These are phyloP conservation scores for Parastagonospora avenae DNA, from an alignment of 2,329 filamentous ascomycete species.

Conservation along the genomic window DNA sequence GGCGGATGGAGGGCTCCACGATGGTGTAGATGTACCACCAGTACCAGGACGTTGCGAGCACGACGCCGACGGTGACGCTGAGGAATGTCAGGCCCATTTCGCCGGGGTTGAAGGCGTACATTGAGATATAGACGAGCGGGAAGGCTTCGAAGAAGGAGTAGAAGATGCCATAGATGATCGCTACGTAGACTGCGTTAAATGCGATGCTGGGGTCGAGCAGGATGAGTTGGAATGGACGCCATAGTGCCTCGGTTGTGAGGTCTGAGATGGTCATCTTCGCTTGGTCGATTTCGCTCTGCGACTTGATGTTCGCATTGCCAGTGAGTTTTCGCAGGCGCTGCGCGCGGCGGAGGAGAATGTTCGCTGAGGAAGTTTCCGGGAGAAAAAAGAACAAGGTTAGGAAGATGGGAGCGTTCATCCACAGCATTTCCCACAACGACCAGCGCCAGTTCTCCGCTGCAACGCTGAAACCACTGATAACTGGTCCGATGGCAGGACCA, in stretches of 20 bases:
- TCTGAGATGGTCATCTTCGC: conserved; percentile 42
- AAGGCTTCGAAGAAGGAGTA: conserved; percentile 77
- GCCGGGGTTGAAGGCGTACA: conserved; percentile 77
- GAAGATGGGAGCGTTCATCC: conserved; percentile 73
- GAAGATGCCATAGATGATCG: conserved; percentile 73
- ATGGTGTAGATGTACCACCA: conserved; percentile 79
- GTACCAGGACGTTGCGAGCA: conserved; percentile 67
- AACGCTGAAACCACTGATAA: conserved; percentile 76
- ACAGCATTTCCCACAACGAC: conserved; percentile 87
- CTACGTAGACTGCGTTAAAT: conserved; percentile 83
- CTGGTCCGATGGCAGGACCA: conserved; percentile 68
- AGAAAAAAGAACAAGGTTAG: conserved; percentile 81
- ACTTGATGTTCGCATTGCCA: conserved; percentile 68
- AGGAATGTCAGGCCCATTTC: conserved; percentile 85
- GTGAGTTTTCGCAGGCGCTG: conserved; percentile 72
- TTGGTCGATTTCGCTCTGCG: conserved; percentile 78
- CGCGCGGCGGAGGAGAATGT: conserved; percentile 73
- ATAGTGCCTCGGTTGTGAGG: conserved; percentile 61
- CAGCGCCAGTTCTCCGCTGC: conserved; percentile 77
- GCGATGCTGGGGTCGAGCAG: conserved; percentile 84
- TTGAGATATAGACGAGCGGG: conserved; percentile 71
- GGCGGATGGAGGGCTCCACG: conserved; percentile 63
- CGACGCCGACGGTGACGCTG: conserved; percentile 75
- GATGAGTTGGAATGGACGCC: conserved; percentile 80
- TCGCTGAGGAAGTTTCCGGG: conserved; percentile 84